A percentile compares a stretch with the other conserved stretches of the same genome.
phyloP scores from a whole-genome alignment of 73 alveolate genomes.

The Effrenium voratum region DNA sequence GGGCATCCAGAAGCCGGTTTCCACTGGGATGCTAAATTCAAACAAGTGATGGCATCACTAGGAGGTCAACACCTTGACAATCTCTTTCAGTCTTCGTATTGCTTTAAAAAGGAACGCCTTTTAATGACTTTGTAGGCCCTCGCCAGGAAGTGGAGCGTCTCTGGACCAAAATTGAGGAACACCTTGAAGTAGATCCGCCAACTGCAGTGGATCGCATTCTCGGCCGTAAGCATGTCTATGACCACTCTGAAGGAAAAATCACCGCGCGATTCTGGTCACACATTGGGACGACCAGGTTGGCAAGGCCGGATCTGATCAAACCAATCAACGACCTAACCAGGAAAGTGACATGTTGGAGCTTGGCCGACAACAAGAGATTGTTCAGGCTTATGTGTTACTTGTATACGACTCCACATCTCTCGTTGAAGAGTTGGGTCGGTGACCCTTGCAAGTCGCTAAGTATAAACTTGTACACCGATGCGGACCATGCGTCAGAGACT shows the following conservation, averaged over 20 bases:
- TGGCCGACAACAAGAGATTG: conserved; percentile 4
- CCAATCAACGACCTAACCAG: neutral
- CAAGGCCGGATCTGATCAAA: conserved; percentile 31
- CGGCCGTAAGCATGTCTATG: neutral
- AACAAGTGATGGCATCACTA: neutral
- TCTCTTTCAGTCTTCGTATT: neutral
- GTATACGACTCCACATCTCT: no score
- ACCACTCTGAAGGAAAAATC: no score
- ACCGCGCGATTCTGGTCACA: neutral
- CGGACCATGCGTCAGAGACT: neutral
- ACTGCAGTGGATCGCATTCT: neutral
- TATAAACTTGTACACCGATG: conserved; percentile 4
- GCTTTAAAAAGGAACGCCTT: no score
- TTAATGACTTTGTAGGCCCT: no score
- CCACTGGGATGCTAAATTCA: neutral
- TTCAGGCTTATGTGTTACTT: conserved; percentile 7
- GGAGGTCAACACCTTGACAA: neutral
- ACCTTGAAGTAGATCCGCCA: neutral
- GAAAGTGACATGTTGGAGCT: neutral
- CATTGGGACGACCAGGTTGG: neutral
- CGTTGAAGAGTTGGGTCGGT: no score
- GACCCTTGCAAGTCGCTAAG: neutral
- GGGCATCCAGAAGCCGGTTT: conserved; percentile 31
- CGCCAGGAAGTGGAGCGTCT: neutral
- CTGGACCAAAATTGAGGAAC: neutral